A percentile compares a stretch with the other conserved stretches of the same genome.
Evolutionary conservation across 2,329 filamentous ascomycete genomes (phyloP).

Genomic region (Diaporthe capsici): DNA sequence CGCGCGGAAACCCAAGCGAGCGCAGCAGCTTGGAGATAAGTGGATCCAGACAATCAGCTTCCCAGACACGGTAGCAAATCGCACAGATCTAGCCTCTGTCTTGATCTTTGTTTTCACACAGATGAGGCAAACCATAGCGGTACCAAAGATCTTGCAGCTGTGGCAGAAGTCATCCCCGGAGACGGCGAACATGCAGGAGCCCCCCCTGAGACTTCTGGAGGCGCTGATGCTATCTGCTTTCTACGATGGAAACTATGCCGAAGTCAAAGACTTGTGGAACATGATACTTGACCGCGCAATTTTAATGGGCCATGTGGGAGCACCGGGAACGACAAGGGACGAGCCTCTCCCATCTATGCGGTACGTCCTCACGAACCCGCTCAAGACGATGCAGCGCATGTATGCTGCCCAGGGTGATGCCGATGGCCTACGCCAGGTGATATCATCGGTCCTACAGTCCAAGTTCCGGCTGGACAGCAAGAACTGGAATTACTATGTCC

Average conservation of each 20-base stretch:
- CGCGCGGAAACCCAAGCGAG: constrained; percentile 17
- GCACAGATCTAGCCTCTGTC: constrained; percentile 56
- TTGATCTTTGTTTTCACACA: constrained; percentile 57
- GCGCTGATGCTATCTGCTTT: constrained; percentile 79
- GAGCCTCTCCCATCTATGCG: constrained; percentile 63
- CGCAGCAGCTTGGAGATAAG: not conserved
- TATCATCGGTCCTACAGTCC: constrained; percentile 69
- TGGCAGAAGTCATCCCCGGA: constrained; percentile 65
- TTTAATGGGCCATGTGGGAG: constrained; percentile 55
- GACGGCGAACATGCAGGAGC: constrained; percentile 27
- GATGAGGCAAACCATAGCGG: constrained; percentile 55
- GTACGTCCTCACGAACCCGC: constrained; percentile 65
- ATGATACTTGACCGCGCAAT: constrained; percentile 69
- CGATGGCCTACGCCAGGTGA: constrained; percentile 61
- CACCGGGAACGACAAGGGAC: constrained; percentile 45
- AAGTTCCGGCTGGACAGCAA: constrained; percentile 83
- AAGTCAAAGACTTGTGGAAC: constrained; percentile 77
- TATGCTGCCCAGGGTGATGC: constrained; percentile 57
- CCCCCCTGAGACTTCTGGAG: constrained; percentile 71
- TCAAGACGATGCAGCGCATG: constrained; percentile 64
- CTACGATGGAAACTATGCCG: constrained; percentile 68
- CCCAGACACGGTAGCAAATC: constrained; percentile 48
- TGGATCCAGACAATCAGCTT: constrained; percentile 46
- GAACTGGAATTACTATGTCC: constrained; percentile 86
- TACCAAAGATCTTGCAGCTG: constrained; percentile 60